Percentiles rank a stretch among this genome's conserved stretches.
Evolutionary conservation across 495 filamentous ascomycete genomes (phyloP).

Genomic region (Ascodesmis nigricans): DNA sequence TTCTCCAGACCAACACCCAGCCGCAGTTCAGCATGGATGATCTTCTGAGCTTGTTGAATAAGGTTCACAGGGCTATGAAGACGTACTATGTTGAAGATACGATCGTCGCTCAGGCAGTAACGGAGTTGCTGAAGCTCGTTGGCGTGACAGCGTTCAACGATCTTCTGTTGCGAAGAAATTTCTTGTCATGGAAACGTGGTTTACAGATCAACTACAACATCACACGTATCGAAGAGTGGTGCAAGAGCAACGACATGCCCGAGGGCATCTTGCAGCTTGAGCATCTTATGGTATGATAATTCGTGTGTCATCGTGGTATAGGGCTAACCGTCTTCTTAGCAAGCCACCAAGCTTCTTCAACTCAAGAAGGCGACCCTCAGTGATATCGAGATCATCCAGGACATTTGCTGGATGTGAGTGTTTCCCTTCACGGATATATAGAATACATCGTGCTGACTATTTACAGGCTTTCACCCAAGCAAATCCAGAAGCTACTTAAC

Average conservation of each 20-base stretch:
- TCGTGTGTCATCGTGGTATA: neutral
- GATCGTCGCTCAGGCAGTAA: conserved; percentile 86
- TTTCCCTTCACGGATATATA: neutral
- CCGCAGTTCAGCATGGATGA: conserved; percentile 99
- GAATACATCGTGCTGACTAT: conserved; percentile 3
- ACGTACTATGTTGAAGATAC: conserved; percentile 89
- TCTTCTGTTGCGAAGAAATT: conserved; percentile 89
- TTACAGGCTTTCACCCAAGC: conserved; percentile 76
- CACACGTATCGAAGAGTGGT: conserved; percentile 98
- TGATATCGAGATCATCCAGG: conserved; percentile 99
- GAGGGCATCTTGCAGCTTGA: conserved; percentile 94
- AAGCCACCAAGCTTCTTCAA: conserved; percentile 96
- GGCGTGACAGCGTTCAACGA: conserved; percentile 99
- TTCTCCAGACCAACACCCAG: conserved; percentile 63
- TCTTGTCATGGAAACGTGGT: conserved; percentile 97
- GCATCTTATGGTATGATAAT: conserved; percentile 66
- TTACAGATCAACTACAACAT: conserved; percentile 99
- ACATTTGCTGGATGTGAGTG: conserved; percentile 98
- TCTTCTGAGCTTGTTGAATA: conserved; percentile 84
- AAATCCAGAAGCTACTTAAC: conserved; percentile 97
- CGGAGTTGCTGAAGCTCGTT: conserved; percentile 78
- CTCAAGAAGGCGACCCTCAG: conserved; percentile 97
- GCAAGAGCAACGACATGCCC: conserved; percentile 99
- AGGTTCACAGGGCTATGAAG: conserved; percentile 95
- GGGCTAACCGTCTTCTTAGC: conserved; percentile 31